Evolutionary conservation across 1,284 basidiomycete species (phyloP), one percentile per base, ranked within the genome.

Genomic region (Fomitopsis pinicola): DNA sequence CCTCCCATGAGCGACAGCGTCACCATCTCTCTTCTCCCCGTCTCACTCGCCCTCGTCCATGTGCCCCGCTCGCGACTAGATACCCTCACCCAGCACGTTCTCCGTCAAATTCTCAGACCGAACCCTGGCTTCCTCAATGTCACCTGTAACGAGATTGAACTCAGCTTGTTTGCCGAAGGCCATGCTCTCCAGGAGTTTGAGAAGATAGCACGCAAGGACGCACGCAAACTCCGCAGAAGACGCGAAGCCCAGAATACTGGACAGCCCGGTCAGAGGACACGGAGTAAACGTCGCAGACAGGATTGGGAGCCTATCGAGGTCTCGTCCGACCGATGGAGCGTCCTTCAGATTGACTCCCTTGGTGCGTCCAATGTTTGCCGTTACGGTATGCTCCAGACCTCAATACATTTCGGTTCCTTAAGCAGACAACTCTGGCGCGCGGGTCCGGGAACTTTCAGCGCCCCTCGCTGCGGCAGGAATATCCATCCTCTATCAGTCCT

Each of bases 401-500:
- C 42, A 55, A 17, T 55, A 59, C 15, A 61, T 36, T 42, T 14
- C 26, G 8, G 17, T 28, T 50, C 1, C 28, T 22, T 19, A 48
- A 59, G 53, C 64, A 89, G 89, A 88, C 68, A 84, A 82, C 63
- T 85, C 88, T 5, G 87, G 88, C 28, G 84, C 87, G n/a, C 80
- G 89, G 50, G 85, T 93, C 0, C 85, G 89, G 62, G 88, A 92
- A 71, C 79, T 94, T 35, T 92, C 91, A 33, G 87, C 88, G 7
- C 89, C 88, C 28, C 78, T 94, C 12, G 90, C 91, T 5, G 83
- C 82, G 28, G 91, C 89, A 40, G 91, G 90, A 9, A 92, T 94
- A 48, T 89, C 89, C 33, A 94, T 94, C 60, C 77, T 94, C 5
- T 94, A 93, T 71, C 92, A 92, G 72, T 92, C 91, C 5, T 91